Evolutionary conservation across 2,329 filamentous ascomycete genomes (phyloP).

Genomic region (Chrysoporthe cubensis): DNA sequence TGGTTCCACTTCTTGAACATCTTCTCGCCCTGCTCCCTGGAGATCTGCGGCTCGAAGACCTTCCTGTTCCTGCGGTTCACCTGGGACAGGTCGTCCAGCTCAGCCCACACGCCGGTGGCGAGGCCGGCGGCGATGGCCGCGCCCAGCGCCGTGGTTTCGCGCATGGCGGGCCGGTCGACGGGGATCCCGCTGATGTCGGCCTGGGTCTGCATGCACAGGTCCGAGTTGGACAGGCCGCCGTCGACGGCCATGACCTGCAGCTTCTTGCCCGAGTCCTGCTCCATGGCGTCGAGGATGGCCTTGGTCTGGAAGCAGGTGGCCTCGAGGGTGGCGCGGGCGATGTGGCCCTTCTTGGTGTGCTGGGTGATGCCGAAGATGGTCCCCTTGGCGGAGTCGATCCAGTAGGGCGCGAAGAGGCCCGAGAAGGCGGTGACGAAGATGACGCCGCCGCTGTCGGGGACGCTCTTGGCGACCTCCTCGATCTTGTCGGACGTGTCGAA

Average conservation of each 20-base stretch:
- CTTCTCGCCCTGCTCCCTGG: constrained; percentile 44
- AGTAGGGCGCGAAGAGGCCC: constrained; percentile 89
- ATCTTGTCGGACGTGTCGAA: constrained; percentile 55
- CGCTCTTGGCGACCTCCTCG: constrained; percentile 54
- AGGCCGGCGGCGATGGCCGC: constrained; percentile 90
- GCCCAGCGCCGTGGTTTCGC: constrained; percentile 86
- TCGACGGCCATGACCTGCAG: constrained; percentile 80
- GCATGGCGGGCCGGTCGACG: constrained; percentile 84
- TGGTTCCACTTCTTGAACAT: constrained; percentile 59
- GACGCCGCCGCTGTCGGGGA: constrained; percentile 77
- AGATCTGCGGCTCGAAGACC: constrained; percentile 70
- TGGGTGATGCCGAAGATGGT: constrained; percentile 87
- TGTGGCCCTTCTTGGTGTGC: constrained; percentile 82
- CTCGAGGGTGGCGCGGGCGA: constrained; percentile 86
- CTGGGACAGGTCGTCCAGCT: constrained; percentile 72
- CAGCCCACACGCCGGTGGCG: constrained; percentile 77
- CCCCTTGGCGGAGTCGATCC: constrained; percentile 91
- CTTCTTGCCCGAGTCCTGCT: constrained; percentile 77
- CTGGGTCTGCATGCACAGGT: constrained; percentile 90
- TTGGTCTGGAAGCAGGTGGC: constrained; percentile 92
- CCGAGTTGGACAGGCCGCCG: constrained; percentile 86
- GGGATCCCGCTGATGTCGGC: constrained; percentile 82
- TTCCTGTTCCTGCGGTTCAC: constrained; percentile 73
- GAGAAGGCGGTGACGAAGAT: constrained; percentile 90
- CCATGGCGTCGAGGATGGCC: constrained; percentile 91